These are phyloP conservation scores for Lablab purpureus DNA, from an alignment of 306 rosid species.

Conservation along the genomic window DNA sequence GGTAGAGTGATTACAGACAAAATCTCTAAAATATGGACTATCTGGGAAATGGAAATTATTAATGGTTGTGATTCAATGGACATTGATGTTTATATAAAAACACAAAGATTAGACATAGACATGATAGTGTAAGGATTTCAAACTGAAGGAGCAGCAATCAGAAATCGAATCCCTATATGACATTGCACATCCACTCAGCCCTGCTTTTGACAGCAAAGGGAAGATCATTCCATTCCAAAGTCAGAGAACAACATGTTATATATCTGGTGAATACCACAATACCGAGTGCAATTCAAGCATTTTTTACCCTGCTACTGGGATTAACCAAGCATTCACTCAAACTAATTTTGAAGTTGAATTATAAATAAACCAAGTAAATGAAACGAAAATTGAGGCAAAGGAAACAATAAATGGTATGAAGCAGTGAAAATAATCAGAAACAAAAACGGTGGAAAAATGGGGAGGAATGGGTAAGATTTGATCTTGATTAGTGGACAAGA, in stretches of 20 bases:
- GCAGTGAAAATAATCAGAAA: slow-evolving; percentile 13
- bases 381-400: not conserved
- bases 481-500: not conserved
- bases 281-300: not conserved
- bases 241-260: not conserved
- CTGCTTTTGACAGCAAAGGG: slow-evolving; percentile 8
- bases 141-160: slow-evolving; percentile 22
- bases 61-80: slow-evolving; percentile 9
- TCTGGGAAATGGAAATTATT: not conserved
- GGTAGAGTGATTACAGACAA: not conserved
- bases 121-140: not conserved
- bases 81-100: not conserved
- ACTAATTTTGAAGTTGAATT: not conserved
- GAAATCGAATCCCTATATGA: slow-evolving; percentile 13
- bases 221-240: not conserved
- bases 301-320: not conserved
- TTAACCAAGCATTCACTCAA: not conserved
- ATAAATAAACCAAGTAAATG: too few relatives aligned
- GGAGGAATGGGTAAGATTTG: not conserved
- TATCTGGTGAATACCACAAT: not conserved
- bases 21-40: slow-evolving; percentile 24
- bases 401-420: not conserved
- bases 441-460: not conserved
- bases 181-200: slow-evolving; percentile 31
- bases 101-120: not conserved